Conservation (phyloP, 1,139 yeast genomes). For the Pneumocystis carinii region DNA sequence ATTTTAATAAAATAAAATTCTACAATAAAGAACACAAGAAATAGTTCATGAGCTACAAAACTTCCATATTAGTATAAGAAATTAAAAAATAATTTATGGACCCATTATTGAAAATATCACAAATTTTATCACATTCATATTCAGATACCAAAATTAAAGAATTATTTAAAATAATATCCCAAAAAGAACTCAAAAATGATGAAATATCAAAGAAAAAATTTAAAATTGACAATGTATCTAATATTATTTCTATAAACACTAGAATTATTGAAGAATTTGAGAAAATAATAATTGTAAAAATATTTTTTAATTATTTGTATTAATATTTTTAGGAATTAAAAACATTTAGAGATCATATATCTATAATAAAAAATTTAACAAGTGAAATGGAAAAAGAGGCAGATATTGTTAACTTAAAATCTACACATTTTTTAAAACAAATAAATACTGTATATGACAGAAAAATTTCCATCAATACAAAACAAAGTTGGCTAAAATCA, state of each 20-base stretch:
- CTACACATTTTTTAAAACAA: not conserved
- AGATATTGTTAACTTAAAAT: not conserved
- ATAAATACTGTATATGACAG: not conserved
- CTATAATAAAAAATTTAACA: not conserved
- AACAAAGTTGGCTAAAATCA: conserved; percentile 40
- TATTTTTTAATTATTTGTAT: not conserved
- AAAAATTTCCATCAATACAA: conserved; percentile 21
- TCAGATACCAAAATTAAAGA: not conserved
- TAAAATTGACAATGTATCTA: not conserved
- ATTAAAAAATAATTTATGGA: not conserved
- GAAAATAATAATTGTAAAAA: conserved; percentile 1
- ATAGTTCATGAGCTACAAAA: not conserved
- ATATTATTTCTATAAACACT: not conserved
- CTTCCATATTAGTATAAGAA: not conserved
- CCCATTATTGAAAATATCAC: not conserved
- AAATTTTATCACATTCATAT: not conserved
- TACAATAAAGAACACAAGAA: not conserved
- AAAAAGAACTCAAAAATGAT: not conserved
- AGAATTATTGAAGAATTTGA: not conserved
- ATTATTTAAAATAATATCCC: not conserved
- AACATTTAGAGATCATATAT: not conserved
- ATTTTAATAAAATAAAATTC: not conserved
- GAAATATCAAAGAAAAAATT: not conserved
- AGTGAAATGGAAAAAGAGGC: not conserved
- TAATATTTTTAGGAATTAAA: not conserved